Evolutionary conservation across 768 basidiomycete genomes (phyloP), one percentile per base, ranked within the genome.

Genomic region (Astraeus odoratus): DNA sequence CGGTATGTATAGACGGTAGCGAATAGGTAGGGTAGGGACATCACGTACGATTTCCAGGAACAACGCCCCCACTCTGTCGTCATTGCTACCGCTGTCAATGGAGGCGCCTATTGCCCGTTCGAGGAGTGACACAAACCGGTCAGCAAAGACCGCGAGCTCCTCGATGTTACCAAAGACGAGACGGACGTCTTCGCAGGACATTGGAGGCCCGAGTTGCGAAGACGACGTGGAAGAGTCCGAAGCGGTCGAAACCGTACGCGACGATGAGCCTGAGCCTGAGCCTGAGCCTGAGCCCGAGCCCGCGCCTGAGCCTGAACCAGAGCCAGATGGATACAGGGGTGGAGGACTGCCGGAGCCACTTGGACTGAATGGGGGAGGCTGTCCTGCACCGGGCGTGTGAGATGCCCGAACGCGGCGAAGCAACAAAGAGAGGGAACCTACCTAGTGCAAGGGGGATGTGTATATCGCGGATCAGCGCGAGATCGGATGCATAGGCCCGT

Each of bases 391-490:
- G 43, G n/a, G 43, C 39, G 41, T 4, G 42, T 39, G 1, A 43
- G 54, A 25, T 51, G 52, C 43, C 46, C 40, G 27, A 48, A 48
- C 44, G 40, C 16, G 20, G 26, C 4, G 8, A 4, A 27, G 4
- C n/a, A 43, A 35, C 27, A 42, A 47, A 36, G 44, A 51, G 43
- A 44, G 10, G 31, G n/a, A n/a, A 71, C 75, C 50, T 66, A 78
- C 88, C 87, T 55, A 83, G 68, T 37, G 87, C 88, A 42, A 88
- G 64, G 5, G 86, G 86, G 31, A 90, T 80, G 53, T 91, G 82
- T 20, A 90, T 74, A 49, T 86, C 81, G 43, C 81, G 73, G 50
- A 91, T 79, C 43, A 90, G 69, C 13, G 81, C 82, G 22, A 92
- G 70, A 69, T 91, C 89, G n/a, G 80, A 80, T 10, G 88, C 82